phyloP scores from a whole-genome alignment of 768 basidiomycete species.

The Lactarius trivialis region DNA sequence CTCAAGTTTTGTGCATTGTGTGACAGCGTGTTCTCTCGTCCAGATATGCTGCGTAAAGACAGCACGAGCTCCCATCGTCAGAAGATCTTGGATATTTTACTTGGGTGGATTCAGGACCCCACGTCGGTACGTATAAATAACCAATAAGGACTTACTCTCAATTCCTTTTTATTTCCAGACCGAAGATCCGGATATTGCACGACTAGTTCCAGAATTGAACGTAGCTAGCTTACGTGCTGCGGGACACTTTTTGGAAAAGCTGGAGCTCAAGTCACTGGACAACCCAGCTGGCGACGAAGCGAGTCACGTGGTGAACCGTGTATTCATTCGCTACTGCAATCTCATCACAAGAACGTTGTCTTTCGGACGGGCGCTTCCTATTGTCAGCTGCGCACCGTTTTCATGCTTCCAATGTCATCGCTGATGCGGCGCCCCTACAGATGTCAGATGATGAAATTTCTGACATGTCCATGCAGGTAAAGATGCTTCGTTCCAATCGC shows the following conservation, averaged over 20 bases:
- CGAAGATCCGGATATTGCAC: constrained; percentile 33
- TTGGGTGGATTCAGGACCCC: constrained; percentile 68
- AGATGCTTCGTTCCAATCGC: background rate
- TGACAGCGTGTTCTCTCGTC: constrained; percentile 58
- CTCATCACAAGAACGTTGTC: constrained; percentile 59
- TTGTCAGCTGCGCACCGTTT: constrained; percentile 19
- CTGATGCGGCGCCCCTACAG: constrained; percentile 5
- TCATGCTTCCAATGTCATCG: background rate
- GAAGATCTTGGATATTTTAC: constrained; percentile 65
- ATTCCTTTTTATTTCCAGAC: constrained; percentile 23
- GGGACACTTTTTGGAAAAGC: constrained; percentile 67
- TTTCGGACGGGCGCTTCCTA: constrained; percentile 40
- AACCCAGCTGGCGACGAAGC: constrained; percentile 54
- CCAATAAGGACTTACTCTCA: background rate
- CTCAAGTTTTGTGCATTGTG: constrained; percentile 69
- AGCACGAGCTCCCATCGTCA: constrained; percentile 54
- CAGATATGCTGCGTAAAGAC: constrained; percentile 62
- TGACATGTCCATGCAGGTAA: background rate
- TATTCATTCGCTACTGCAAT: constrained; percentile 74
- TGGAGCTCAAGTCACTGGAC: constrained; percentile 59
- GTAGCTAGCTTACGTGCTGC: constrained; percentile 64
- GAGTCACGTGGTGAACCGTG: constrained; percentile 61
- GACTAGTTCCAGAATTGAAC: constrained; percentile 60
- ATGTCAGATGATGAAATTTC: constrained; percentile 5
- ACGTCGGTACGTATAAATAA: constrained; percentile 36